These are phyloP conservation scores for Penicillium brevicompactum DNA, from an alignment of 2,329 filamentous ascomycete species.

Conservation along the genomic window DNA sequence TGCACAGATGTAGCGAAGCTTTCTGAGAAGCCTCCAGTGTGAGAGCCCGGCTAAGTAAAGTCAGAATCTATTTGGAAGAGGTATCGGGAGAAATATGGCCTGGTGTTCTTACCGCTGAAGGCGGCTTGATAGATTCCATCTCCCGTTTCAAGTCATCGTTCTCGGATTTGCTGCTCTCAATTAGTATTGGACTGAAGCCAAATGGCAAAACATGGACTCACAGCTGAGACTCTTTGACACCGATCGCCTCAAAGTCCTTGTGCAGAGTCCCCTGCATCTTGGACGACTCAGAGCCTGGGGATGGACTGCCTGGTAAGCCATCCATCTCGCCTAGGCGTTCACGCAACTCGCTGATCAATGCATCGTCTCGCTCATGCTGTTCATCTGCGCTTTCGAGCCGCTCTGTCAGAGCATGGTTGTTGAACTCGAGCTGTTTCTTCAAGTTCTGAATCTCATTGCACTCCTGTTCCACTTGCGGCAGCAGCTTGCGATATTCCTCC, in stretches of 20 bases:
- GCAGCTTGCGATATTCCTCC: constrained; percentile 47
- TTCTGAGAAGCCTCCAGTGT: constrained; percentile 37
- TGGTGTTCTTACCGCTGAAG: constrained; percentile 20
- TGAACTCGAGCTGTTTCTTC: constrained; percentile 52
- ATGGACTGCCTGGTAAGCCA: constrained; percentile 41
- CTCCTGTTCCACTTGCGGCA: constrained; percentile 52
- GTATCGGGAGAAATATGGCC: neutral
- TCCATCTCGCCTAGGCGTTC: constrained; percentile 47
- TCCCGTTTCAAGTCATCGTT: constrained; percentile 44
- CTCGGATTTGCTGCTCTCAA: constrained; percentile 39
- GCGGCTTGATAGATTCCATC: constrained; percentile 34
- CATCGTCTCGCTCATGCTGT: constrained; percentile 45
- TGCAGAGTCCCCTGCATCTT: constrained; percentile 43
- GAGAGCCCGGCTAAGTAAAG: constrained; percentile 27
- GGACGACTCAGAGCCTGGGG: constrained; percentile 42
- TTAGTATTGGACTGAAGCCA: constrained; percentile 20
- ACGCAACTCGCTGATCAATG: constrained; percentile 44
- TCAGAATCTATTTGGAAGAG: constrained; percentile 14
- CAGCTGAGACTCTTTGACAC: constrained; percentile 43
- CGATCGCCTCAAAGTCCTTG: constrained; percentile 46
- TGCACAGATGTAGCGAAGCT: constrained; percentile 34
- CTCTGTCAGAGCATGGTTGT: constrained; percentile 50
- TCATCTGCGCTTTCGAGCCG: constrained; percentile 47
- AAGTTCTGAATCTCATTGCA: constrained; percentile 50
- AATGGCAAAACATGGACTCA: constrained; percentile 22